These are phyloP conservation scores for Solanum paucissectum DNA, from an alignment of 257 asterid genomes.

Conservation along the genomic window DNA sequence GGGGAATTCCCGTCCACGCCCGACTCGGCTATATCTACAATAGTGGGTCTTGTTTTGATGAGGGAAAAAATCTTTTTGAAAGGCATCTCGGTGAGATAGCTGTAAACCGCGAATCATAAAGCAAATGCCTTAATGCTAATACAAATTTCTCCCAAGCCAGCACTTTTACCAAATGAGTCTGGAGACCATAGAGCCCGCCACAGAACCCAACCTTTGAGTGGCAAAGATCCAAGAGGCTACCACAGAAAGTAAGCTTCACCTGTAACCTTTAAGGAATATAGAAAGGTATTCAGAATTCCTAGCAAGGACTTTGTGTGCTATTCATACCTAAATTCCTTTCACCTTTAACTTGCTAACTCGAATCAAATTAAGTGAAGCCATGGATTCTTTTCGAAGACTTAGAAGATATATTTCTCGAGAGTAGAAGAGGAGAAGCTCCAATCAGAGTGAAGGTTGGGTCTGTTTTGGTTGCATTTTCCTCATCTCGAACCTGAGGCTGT, in stretches of 20 bases:
- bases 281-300: neutral
- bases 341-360: neutral
- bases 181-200: neutral
- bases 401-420: neutral
- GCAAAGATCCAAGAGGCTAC: neutral
- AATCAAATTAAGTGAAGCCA: neutral
- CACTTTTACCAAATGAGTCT: neutral
- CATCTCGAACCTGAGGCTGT: neutral
- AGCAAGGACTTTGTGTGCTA: neutral
- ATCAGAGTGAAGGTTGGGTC: neutral
- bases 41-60: neutral
- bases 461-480: neutral
- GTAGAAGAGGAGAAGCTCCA: neutral
- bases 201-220: neutral
- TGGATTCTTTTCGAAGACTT: neutral
- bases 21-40: neutral
- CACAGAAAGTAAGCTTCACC: neutral
- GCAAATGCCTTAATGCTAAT: neutral
- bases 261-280: neutral
- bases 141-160: neutral
- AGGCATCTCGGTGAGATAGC: neutral
- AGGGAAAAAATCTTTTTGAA: neutral
- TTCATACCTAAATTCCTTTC: neutral
- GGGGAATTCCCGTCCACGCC: neutral
- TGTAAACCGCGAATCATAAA: neutral